These are phyloP conservation scores for Asclepias syriaca DNA, from an alignment of 257 asterid genomes.

Conservation along the genomic window DNA sequence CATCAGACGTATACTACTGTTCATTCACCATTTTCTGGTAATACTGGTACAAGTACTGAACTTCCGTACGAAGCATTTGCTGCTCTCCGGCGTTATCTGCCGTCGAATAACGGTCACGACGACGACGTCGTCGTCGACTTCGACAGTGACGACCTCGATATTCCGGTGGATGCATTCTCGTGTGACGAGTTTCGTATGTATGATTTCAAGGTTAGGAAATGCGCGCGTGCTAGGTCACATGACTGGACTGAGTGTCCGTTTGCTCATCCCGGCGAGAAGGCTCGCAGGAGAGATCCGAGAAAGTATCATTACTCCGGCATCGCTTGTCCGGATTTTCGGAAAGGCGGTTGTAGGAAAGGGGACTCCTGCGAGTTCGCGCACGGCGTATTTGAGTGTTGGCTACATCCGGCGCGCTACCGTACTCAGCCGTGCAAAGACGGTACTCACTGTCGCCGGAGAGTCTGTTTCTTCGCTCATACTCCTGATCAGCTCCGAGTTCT, in stretches of 20 bases:
- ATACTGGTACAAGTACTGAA: constrained; percentile 16
- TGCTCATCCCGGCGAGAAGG: constrained; percentile 94
- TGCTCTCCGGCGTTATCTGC: constrained; percentile 64
- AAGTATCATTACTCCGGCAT: constrained; percentile 63
- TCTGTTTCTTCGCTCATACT: constrained; percentile 89
- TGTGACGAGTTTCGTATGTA: constrained; percentile 81
- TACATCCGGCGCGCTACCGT: constrained; percentile 86
- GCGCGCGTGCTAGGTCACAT: constrained; percentile 70
- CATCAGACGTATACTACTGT: constrained; percentile 38
- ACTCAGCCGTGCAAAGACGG: constrained; percentile 93
- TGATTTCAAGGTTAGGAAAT: constrained; percentile 72
- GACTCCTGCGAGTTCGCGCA: constrained; percentile 89
- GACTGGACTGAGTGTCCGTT: constrained; percentile 96
- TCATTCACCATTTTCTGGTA: constrained; percentile 34
- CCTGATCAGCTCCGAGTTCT: constrained; percentile 66
- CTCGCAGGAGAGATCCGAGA: constrained; percentile 80
- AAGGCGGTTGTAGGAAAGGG: constrained; percentile 58
- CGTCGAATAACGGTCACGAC: constrained; percentile 36
- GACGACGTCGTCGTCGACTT: constrained; percentile 34
- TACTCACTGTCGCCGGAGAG: constrained; percentile 73
- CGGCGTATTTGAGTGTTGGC: constrained; percentile 95
- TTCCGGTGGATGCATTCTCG: constrained; percentile 72
- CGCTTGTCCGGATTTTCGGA: constrained; percentile 73
- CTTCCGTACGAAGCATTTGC: constrained; percentile 30
- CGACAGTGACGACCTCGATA: constrained; percentile 43